phyloP scores from a whole-genome alignment of 2,329 filamentous ascomycete genomes.

The Neofusicoccum sp. region DNA sequence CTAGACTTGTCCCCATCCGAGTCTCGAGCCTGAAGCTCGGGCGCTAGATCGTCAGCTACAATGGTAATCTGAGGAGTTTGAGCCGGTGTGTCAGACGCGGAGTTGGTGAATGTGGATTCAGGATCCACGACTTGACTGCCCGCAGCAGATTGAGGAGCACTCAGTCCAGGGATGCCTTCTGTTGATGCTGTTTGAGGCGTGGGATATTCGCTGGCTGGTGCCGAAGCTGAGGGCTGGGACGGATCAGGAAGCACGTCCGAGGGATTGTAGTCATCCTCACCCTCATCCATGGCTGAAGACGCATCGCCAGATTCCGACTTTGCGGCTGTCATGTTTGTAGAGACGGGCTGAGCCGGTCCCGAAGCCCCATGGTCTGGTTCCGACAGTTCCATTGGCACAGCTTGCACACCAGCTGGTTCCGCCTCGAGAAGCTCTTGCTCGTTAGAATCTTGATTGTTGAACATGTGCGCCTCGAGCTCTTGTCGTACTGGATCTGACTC shows the following conservation, averaged over 20 bases:
- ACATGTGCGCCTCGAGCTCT: too few relatives aligned
- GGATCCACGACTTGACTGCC: neutral
- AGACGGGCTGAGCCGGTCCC: neutral
- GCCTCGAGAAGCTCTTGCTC: neutral
- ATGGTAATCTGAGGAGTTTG: constrained; percentile 26
- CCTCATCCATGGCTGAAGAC: constrained; percentile 16
- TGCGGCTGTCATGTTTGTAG: constrained; percentile 14
- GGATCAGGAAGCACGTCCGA: constrained; percentile 31
- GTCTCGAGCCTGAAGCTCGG: constrained; percentile 38
- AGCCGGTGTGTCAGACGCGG: constrained; percentile 9
- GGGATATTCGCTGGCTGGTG: neutral
- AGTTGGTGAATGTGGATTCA: neutral
- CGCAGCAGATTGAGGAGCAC: neutral
- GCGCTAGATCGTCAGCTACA: constrained; percentile 43
- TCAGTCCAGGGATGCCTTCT: neutral
- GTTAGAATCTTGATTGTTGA: neutral
- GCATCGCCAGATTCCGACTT: constrained; percentile 29
- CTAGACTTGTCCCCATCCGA: neutral
- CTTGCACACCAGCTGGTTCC: neutral
- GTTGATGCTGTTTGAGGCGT: neutral
- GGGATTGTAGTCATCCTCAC: constrained; percentile 36
- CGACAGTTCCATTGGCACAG: neutral
- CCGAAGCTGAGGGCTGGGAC: constrained; percentile 19
- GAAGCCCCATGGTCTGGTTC: neutral
- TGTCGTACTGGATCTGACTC: neutral